Evolutionary conservation across 1,139 yeast genomes (phyloP).

Genomic region (Sugiyamaella japonica): DNA sequence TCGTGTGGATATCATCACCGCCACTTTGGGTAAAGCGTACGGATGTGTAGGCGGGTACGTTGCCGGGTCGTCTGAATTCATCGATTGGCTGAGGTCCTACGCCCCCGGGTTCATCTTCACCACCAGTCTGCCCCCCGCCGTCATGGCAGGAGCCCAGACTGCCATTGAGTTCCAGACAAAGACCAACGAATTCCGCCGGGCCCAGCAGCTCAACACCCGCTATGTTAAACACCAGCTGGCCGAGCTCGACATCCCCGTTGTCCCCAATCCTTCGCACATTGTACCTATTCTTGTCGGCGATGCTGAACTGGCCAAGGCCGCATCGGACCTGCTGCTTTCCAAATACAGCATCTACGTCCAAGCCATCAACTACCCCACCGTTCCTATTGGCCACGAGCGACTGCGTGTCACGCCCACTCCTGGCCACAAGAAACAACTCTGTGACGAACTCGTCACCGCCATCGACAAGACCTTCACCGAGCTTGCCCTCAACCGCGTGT

Average conservation of each 20-base stretch:
- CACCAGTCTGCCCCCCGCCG: constrained; percentile 94
- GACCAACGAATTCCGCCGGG: constrained; percentile 73
- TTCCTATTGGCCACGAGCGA: constrained; percentile 93
- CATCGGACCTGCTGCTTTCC: constrained; percentile 83
- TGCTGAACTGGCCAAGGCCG: constrained; percentile 87
- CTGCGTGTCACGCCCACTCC: constrained; percentile 98
- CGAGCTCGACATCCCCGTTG: constrained; percentile 82
- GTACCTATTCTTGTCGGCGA: constrained; percentile 94
- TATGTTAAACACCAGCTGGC: constrained; percentile 76
- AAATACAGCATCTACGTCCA: constrained; percentile 91
- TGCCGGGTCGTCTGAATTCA: constrained; percentile 78
- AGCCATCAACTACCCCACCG: constrained; percentile 98
- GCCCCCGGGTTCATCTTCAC: constrained; percentile 98
- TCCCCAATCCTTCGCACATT: constrained; percentile 96
- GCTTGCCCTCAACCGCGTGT: constrained; percentile 69
- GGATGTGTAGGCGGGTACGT: constrained; percentile 98
- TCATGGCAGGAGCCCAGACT: constrained; percentile 91
- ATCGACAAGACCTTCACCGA: constrained; percentile 78
- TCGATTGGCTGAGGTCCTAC: constrained; percentile 94
- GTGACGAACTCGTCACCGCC: constrained; percentile 74
- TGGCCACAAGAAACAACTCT: constrained; percentile 77
- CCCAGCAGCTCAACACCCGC: constrained; percentile 82
- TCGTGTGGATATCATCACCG: constrained; percentile 93
- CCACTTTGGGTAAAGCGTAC: constrained; percentile 94
- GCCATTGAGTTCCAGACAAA: constrained; percentile 84